A percentile compares a stretch with the other conserved stretches of the same genome.
These are phyloP conservation scores for Xylariaceae sp. DNA, from an alignment of 2,329 filamentous ascomycete species.

Conservation along the genomic window DNA sequence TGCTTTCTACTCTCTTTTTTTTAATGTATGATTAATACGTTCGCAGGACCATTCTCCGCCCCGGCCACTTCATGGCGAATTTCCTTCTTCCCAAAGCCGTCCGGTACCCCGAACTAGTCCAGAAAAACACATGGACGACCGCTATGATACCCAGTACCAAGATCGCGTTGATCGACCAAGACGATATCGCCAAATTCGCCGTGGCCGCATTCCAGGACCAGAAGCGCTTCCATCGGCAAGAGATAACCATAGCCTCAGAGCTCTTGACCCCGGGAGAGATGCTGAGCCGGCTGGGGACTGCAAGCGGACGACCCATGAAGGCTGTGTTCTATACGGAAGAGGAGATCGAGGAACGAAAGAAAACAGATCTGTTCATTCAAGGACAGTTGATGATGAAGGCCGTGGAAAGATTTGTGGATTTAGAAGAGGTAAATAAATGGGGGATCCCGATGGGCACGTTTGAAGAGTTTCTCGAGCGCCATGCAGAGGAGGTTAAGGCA, in stretches of 20 bases:
- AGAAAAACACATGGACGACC: conserved; percentile 16
- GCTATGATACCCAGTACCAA: not conserved
- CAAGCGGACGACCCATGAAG: conserved; percentile 12
- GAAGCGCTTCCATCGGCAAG: conserved; percentile 1
- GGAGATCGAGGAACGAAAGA: conserved; percentile 15
- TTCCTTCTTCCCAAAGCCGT: conserved; percentile 50
- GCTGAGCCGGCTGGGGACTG: conserved; percentile 18
- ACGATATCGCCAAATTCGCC: conserved; percentile 17
- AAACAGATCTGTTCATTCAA: no score
- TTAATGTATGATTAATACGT: no score
- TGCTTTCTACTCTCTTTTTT: no score
- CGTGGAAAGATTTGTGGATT: no score
- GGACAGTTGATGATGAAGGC: no score
- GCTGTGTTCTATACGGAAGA: conserved; percentile 17
- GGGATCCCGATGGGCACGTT: no score
- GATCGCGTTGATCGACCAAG: conserved; percentile 16
- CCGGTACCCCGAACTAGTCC: conserved; percentile 10
- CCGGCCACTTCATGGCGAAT: conserved; percentile 60
- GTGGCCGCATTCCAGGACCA: conserved; percentile 21
- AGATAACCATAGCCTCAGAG: conserved; percentile 5
- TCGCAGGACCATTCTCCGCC: conserved; percentile 59
- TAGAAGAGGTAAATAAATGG: no score
- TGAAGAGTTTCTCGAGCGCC: no score
- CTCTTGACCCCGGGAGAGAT: conserved; percentile 9
- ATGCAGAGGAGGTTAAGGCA: no score